Percentiles rank a stretch among this genome's conserved stretches.
These are phyloP conservation scores for Aspergillus diversus DNA, from an alignment of 495 filamentous ascomycete genomes.

Conservation along the genomic window DNA sequence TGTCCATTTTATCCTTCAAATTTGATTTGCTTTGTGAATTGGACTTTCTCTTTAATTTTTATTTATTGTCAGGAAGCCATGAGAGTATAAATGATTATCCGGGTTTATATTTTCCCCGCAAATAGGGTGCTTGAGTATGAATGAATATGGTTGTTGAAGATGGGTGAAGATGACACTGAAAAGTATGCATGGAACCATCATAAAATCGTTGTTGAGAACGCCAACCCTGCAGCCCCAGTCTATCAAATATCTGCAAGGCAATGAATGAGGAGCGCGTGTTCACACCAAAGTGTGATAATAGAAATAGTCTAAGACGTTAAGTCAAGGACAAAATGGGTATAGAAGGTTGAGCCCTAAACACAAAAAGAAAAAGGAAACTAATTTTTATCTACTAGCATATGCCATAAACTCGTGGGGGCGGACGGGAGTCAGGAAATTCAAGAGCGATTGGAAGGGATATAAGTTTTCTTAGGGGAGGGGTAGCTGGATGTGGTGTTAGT, in stretches of 20 bases:
- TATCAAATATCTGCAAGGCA: slow-evolving; percentile 24
- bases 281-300: slow-evolving; percentile 2
- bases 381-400: slow-evolving; percentile 21
- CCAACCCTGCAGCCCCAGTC: slow-evolving; percentile 31
- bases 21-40: background rate
- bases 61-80: slow-evolving; percentile 20
- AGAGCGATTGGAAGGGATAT: slow-evolving; percentile 51
- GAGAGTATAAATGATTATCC: slow-evolving; percentile 17
- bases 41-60: slow-evolving; percentile 12
- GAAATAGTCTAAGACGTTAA: slow-evolving; percentile 39
- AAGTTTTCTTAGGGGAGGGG: slow-evolving; percentile 83
- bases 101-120: background rate
- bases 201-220: slow-evolving; percentile 52
- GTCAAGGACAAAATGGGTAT: slow-evolving; percentile 47
- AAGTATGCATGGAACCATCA: slow-evolving; percentile 22
- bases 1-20: background rate
- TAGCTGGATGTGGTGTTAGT: slow-evolving; percentile 54
- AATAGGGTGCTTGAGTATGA: slow-evolving; percentile 10
- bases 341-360: slow-evolving; percentile 54
- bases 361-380: slow-evolving; percentile 23
- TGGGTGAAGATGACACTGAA: slow-evolving; percentile 18
- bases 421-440: slow-evolving; percentile 25
- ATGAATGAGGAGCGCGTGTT: slow-evolving; percentile 19
- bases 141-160: slow-evolving; percentile 12
- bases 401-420: slow-evolving; percentile 5